phyloP scores from a whole-genome alignment of 2,329 filamentous ascomycete species.

The Piedraia hortae region DNA sequence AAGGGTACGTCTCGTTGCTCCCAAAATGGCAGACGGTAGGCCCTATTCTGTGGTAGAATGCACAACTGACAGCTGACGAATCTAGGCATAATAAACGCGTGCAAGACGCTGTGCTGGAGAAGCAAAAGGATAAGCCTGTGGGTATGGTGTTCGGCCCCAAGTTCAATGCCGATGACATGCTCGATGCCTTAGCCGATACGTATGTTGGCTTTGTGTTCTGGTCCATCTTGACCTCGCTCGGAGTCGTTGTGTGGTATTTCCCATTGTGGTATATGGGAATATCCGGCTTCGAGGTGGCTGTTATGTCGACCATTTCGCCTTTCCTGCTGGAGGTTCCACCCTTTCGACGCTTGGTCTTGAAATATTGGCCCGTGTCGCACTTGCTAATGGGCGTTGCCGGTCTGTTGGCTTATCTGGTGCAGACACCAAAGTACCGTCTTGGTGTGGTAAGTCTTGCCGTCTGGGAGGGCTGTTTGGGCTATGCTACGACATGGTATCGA shows the following conservation, averaged over 20 bases:
- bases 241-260: constrained; percentile 87
- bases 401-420: constrained; percentile 51
- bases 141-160: constrained; percentile 39
- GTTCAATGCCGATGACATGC: constrained; percentile 45
- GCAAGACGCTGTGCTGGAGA: constrained; percentile 9
- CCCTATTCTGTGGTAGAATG: constrained; percentile 10
- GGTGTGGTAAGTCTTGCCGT: constrained; percentile 61
- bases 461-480: constrained; percentile 52
- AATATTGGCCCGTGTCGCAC: constrained; percentile 34
- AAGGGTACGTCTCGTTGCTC: constrained; percentile 97
- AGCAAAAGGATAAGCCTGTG: constrained; percentile 41
- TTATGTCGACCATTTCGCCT: constrained; percentile 64
- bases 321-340: constrained; percentile 45
- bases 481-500: constrained; percentile 55
- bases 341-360: constrained; percentile 39
- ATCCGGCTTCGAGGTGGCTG: constrained; percentile 74
- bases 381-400: constrained; percentile 56
- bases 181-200: constrained; percentile 66
- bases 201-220: constrained; percentile 94
- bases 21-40: constrained; percentile 41
- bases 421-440: constrained; percentile 45
- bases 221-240: constrained; percentile 75
- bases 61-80: constrained; percentile 2
- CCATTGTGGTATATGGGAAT: constrained; percentile 98
- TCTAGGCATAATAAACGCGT: constrained; percentile 9